Evolutionary conservation across 192 early-diverging fungal genomes (phyloP).

Genomic region (Geosiphon pyriformis): DNA sequence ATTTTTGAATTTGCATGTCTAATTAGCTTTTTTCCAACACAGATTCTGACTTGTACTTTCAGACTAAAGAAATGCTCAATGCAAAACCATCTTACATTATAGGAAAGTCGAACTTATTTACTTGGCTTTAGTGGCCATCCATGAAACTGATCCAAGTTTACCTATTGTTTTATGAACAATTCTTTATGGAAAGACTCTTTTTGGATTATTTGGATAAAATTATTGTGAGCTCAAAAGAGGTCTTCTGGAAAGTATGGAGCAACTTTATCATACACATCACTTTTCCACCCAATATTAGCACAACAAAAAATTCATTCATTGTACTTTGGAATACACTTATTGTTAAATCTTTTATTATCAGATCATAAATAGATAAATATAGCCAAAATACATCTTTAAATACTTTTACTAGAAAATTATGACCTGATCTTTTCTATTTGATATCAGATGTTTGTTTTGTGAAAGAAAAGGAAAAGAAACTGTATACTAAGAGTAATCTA

Average conservation of each 20-base stretch:
- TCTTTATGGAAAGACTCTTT: not conserved
- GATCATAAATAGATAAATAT: not conserved
- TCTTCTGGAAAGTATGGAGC: not conserved
- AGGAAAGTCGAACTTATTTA: not conserved
- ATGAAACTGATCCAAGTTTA: not conserved
- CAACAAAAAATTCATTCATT: slow-evolving; percentile 11
- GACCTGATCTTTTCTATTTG: slow-evolving; percentile 15
- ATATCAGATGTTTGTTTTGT: slow-evolving; percentile 16
- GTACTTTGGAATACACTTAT: slow-evolving; percentile 2
- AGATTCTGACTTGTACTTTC: too few relatives aligned
- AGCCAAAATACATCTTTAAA: slow-evolving; percentile 1
- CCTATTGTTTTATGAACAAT: not conserved
- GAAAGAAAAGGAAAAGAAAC: slow-evolving; percentile 18
- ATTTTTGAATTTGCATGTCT: too few relatives aligned
- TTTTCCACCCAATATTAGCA: not conserved
- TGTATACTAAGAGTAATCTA: not conserved
- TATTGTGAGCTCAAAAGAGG: not conserved
- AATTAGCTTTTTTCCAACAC: too few relatives aligned
- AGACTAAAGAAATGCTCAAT: too few relatives aligned
- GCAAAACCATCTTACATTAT: too few relatives aligned
- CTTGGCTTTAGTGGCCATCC: not conserved
- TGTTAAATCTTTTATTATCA: slow-evolving; percentile 3
- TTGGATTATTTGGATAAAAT: too few relatives aligned
- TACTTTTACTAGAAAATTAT: slow-evolving; percentile 12
- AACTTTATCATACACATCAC: slow-evolving; percentile 1